Evolutionary conservation across 306 rosid species (phyloP).

Genomic region (Abrus pulchellus): DNA sequence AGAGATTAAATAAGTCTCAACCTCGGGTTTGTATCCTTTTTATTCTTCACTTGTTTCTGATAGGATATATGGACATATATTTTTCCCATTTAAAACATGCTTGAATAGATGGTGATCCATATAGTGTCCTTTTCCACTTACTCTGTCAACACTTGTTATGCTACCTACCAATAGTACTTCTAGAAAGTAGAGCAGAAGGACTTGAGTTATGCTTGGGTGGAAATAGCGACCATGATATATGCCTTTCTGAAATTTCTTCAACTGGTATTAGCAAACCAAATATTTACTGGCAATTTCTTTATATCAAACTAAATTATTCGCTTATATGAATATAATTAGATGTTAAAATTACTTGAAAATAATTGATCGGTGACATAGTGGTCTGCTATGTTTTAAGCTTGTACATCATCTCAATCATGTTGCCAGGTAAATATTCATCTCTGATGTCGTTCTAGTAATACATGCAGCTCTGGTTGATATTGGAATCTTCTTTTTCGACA

Average conservation of each 20-base stretch:
- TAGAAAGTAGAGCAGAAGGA: constrained; percentile 38
- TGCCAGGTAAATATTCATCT: constrained; percentile 23
- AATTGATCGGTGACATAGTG: constrained; percentile 2
- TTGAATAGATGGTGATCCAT: constrained; percentile 26
- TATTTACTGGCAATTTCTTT: not conserved
- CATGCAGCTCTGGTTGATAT: constrained; percentile 34
- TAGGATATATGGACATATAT: constrained; percentile 6
- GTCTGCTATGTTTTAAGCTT: constrained; percentile 15
- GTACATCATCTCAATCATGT: not conserved
- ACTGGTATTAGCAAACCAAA: not conserved
- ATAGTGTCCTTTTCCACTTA: constrained; percentile 27
- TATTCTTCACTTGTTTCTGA: constrained; percentile 40
- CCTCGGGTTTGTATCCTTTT: constrained; percentile 73
- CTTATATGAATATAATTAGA: constrained; percentile 8
- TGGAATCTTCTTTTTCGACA: constrained; percentile 7
- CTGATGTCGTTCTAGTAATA: constrained; percentile 9
- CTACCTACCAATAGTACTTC: constrained; percentile 29
- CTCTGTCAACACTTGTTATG: not conserved
- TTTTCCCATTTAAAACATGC: constrained; percentile 23
- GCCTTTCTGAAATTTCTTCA: constrained; percentile 29
- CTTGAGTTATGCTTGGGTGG: constrained; percentile 20
- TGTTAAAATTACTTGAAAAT: constrained; percentile 8
- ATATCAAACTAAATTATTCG: not conserved
- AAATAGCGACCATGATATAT: not conserved
- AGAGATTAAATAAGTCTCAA: constrained; percentile 73